Percentiles rank a stretch among this genome's conserved stretches.
Evolutionary conservation across 176 grass and related monocot species (phyloP).

Genomic region (Zizania latifolia): DNA sequence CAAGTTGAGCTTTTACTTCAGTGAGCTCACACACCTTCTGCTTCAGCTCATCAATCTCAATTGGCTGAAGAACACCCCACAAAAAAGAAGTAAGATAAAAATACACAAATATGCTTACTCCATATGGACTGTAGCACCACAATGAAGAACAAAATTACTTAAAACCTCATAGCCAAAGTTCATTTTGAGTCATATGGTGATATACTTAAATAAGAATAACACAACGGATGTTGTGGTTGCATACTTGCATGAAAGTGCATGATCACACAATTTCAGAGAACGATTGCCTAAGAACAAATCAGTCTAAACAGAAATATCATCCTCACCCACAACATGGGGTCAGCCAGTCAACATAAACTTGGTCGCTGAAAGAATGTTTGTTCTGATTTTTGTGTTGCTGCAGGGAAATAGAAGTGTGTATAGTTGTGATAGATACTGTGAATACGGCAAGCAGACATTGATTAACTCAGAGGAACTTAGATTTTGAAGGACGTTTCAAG

Average conservation of each 20-base stretch:
- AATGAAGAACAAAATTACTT: neutral
- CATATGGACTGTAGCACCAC: neutral
- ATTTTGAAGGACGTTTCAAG: neutral
- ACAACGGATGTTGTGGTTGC: neutral
- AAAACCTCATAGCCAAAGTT: neutral
- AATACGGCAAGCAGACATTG: neutral
- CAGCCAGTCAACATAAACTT: neutral
- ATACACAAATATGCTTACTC: neutral
- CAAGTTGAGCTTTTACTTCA: constrained; percentile 67
- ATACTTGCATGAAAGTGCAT: neutral
- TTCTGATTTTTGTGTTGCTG: constrained; percentile 7
- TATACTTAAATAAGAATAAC: neutral
- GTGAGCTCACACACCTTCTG: constrained; percentile 57
- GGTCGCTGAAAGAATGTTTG: neutral
- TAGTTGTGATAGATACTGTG: neutral
- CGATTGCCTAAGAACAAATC: neutral
- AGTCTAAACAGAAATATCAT: neutral
- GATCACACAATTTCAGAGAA: neutral
- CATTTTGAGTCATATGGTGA: neutral
- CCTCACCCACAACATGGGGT: neutral
- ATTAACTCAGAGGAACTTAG: neutral
- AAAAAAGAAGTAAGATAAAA: neutral
- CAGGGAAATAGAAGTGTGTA: neutral
- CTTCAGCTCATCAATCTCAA: constrained; percentile 69
- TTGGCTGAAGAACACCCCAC: constrained; percentile 27